Evolutionary conservation across 768 basidiomycete species (phyloP).

Genomic region (Hemileccinum impolitum): DNA sequence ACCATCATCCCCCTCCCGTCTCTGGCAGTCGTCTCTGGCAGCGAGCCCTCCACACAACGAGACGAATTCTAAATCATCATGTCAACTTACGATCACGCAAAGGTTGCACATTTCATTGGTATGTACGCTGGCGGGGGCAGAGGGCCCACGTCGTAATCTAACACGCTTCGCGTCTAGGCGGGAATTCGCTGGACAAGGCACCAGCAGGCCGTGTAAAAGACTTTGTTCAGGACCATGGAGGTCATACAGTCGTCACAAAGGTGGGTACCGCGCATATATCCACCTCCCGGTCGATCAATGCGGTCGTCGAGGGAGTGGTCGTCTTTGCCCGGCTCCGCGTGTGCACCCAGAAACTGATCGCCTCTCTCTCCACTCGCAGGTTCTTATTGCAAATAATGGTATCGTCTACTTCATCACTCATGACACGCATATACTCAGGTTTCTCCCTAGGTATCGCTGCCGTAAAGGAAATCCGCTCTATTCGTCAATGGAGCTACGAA

Average conservation of each 20-base stretch:
- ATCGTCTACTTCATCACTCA: slow-evolving; percentile 10
- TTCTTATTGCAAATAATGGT: slow-evolving; percentile 99
- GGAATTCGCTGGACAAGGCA: slow-evolving; percentile 87
- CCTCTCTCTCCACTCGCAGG: slow-evolving; percentile 41
- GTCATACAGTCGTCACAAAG: slow-evolving; percentile 98
- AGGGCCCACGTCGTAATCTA: slow-evolving; percentile 3
- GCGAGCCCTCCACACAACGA: neutral
- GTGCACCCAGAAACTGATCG: slow-evolving; percentile 6
- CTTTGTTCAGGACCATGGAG: slow-evolving; percentile 88
- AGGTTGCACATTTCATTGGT: slow-evolving; percentile 66
- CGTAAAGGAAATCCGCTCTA: slow-evolving; percentile 98
- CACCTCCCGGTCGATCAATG: slow-evolving; percentile 11
- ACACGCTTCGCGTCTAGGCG: slow-evolving; percentile 53
- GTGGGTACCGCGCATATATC: slow-evolving; percentile 42
- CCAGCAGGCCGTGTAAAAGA: slow-evolving; percentile 76
- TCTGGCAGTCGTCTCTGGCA: slow-evolving; percentile 6
- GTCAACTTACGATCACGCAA: slow-evolving; percentile 51
- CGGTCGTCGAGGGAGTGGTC: neutral
- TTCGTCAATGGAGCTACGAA: slow-evolving; percentile 99
- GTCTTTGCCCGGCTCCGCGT: neutral
- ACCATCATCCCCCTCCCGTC: slow-evolving; percentile 10
- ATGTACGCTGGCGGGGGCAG: slow-evolving; percentile 11
- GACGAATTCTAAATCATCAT: slow-evolving; percentile 14
- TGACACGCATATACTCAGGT: slow-evolving; percentile 22
- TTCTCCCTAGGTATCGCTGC: slow-evolving; percentile 83